phyloP scores from a whole-genome alignment of 2,329 filamentous ascomycete species.

The Calonectria crousiana region DNA sequence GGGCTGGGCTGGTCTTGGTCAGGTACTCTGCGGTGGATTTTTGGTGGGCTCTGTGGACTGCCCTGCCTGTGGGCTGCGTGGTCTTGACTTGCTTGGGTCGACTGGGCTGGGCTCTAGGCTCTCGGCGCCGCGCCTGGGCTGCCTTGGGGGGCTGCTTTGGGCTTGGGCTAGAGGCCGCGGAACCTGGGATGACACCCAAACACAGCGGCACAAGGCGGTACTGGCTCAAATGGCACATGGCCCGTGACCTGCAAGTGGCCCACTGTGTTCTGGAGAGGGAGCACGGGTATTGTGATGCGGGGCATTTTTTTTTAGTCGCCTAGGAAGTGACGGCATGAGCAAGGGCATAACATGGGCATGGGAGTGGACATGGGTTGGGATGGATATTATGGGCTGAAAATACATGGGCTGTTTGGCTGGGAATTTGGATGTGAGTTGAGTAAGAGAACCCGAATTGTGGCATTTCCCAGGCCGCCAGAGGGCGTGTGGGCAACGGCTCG shows the following conservation, averaged over 20 bases:
- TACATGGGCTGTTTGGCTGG: conserved; percentile 6
- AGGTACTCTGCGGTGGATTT: conserved; percentile 27
- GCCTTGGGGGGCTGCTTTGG: conserved; percentile 24
- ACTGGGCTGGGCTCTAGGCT: conserved; percentile 33
- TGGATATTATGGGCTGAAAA: conserved; percentile 14
- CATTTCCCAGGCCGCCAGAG: conserved; percentile 3
- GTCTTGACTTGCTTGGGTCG: conserved; percentile 26
- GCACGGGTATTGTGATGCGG: conserved; percentile 40
- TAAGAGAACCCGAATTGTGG: neutral
- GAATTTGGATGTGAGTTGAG: neutral
- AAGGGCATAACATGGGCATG: conserved; percentile 23
- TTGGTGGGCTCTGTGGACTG: conserved; percentile 26
- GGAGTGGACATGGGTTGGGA: conserved; percentile 8
- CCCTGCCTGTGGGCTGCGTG: conserved; percentile 24
- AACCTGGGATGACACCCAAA: conserved; percentile 38
- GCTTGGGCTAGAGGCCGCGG: conserved; percentile 31
- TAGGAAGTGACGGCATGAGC: conserved; percentile 43
- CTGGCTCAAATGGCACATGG: conserved; percentile 35
- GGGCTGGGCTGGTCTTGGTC: conserved; percentile 31
- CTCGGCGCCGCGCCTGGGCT: conserved; percentile 33
- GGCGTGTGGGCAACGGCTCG: conserved; percentile 1
- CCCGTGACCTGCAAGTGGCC: conserved; percentile 33
- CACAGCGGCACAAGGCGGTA: conserved; percentile 34
- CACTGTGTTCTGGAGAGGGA: conserved; percentile 27
- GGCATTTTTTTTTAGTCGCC: conserved; percentile 42